Conservation (phyloP, 2,329 filamentous ascomycete species). For the Ceratocystis alfenasii region DNA sequence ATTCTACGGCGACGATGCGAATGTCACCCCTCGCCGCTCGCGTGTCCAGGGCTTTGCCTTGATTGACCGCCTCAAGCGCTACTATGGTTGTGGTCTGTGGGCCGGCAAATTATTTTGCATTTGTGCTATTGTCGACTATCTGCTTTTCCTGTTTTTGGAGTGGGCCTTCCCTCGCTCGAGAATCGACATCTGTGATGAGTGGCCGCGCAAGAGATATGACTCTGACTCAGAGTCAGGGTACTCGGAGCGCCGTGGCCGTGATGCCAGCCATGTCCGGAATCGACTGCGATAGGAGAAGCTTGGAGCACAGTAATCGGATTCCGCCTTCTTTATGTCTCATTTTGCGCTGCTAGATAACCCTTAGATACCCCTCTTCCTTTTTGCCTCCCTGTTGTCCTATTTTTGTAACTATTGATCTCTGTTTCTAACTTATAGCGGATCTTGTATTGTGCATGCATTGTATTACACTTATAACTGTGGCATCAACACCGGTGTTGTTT, state of each 20-base stretch:
- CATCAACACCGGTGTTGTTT: no score
- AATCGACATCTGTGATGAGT: constrained; percentile 83
- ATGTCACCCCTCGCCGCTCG: constrained; percentile 52
- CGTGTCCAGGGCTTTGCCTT: constrained; percentile 77
- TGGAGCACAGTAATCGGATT: background rate
- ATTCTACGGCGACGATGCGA: constrained; percentile 54
- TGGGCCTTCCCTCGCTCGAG: constrained; percentile 70
- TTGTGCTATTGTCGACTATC: constrained; percentile 85
- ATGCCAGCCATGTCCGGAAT: constrained; percentile 6
- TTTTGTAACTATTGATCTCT: background rate
- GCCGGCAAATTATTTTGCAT: constrained; percentile 94
- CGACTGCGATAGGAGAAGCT: background rate
- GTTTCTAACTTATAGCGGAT: background rate
- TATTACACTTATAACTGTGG: background rate
- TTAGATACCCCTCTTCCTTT: constrained; percentile 4
- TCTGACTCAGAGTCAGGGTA: constrained; percentile 18
- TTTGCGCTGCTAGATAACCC: background rate
- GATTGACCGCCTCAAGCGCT: constrained; percentile 87
- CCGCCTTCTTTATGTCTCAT: background rate
- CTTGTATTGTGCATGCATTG: background rate
- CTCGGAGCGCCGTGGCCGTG: constrained; percentile 13
- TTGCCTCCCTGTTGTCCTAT: background rate
- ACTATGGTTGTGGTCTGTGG: constrained; percentile 98
- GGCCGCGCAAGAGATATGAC: constrained; percentile 59
- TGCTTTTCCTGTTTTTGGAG: constrained; percentile 80